Percentiles rank a stretch among this genome's conserved stretches.
Evolutionary conservation across 2,329 filamentous ascomycete genomes (phyloP).

Genomic region (Plenodomus biglobosus): DNA sequence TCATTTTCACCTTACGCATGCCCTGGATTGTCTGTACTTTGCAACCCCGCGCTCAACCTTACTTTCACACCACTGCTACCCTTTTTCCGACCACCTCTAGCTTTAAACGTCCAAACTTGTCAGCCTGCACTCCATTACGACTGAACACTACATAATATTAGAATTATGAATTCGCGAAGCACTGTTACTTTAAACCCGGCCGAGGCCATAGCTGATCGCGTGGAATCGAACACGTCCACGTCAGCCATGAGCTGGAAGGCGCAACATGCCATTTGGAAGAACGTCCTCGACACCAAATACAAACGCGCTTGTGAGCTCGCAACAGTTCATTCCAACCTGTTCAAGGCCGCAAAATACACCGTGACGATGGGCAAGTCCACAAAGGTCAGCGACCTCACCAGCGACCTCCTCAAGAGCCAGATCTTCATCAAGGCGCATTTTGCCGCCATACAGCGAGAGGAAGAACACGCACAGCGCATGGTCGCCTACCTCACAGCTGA

Average conservation of each 20-base stretch:
- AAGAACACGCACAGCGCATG: neutral
- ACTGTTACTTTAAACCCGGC: neutral
- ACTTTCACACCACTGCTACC: too few species aligned
- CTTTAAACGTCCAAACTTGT: too few species aligned
- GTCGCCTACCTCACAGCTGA: neutral
- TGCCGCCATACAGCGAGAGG: neutral
- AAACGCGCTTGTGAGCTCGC: neutral
- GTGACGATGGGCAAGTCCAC: neutral
- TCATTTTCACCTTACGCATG: too few species aligned
- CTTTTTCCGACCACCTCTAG: too few species aligned
- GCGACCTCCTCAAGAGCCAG: neutral
- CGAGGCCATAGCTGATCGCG: neutral
- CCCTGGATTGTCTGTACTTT: too few species aligned
- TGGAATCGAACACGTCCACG: neutral
- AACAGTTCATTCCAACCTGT: neutral
- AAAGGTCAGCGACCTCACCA: neutral
- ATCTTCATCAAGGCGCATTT: neutral
- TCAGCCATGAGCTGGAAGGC: neutral
- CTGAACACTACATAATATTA: too few species aligned
- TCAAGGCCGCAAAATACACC: neutral
- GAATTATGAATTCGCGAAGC: too few species aligned
- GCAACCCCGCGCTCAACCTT: too few species aligned
- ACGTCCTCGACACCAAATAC: neutral
- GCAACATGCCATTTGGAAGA: neutral
- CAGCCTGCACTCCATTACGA: too few species aligned